Evolutionary conservation across 2,329 filamentous ascomycete genomes (phyloP).

Genomic region (Exophiala alcalophila): DNA sequence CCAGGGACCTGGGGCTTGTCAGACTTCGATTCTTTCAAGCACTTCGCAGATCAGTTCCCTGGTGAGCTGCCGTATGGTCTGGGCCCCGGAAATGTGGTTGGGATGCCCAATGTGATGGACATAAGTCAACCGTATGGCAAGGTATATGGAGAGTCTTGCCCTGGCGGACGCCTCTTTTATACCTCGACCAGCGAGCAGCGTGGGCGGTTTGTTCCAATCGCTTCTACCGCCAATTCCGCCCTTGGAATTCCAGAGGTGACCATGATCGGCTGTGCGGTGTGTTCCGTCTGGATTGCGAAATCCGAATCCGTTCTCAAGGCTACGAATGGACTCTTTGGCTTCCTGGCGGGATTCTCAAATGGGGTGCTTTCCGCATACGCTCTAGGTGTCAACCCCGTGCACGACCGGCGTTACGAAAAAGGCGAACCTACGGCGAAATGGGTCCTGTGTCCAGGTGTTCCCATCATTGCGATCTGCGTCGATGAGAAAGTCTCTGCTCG

Average conservation of each 20-base stretch:
- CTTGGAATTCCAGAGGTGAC: conserved; percentile 75
- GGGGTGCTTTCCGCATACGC: conserved; percentile 82
- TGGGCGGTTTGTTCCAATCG: conserved; percentile 68
- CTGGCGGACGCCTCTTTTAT: conserved; percentile 77
- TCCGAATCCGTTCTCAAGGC: conserved; percentile 66
- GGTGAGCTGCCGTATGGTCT: conserved; percentile 73
- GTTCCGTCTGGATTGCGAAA: conserved; percentile 87
- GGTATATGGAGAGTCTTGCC: conserved; percentile 80
- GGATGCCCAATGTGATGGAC: conserved; percentile 82
- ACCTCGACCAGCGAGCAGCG: conserved; percentile 70
- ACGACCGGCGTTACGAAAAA: conserved; percentile 61
- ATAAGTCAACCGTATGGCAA: conserved; percentile 82
- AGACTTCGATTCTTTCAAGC: conserved; percentile 70
- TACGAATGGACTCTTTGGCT: conserved; percentile 75
- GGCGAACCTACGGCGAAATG: conserved; percentile 84
- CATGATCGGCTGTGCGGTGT: conserved; percentile 67
- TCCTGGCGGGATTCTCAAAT: conserved; percentile 77
- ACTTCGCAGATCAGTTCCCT: conserved; percentile 74
- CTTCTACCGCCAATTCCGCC: conserved; percentile 55
- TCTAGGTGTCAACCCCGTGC: conserved; percentile 60
- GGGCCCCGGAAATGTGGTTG: conserved; percentile 71
- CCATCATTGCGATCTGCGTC: conserved; percentile 77
- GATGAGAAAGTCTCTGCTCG: conserved; percentile 77
- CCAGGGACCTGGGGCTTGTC: conserved; percentile 78
- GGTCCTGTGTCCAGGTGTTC: conserved; percentile 88